These are phyloP conservation scores for Phytophthora kernoviae DNA, from an alignment of 352 stramenopile genomes.

Conservation along the genomic window DNA sequence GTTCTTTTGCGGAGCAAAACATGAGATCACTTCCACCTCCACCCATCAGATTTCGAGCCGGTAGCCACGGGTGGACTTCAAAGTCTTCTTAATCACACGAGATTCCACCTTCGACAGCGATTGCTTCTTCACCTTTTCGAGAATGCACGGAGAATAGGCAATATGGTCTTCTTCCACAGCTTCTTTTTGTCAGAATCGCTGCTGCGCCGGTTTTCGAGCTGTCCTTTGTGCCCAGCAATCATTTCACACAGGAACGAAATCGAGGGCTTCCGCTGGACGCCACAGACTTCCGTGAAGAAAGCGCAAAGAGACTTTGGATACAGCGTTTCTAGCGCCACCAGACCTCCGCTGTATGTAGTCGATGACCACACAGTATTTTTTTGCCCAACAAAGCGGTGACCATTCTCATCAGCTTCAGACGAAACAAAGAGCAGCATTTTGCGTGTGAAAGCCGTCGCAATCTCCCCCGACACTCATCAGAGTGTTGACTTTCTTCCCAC, in stretches of 20 bases:
- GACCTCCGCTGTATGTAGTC: conserved; percentile 28
- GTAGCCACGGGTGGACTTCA: conserved; percentile 50
- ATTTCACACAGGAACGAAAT: conserved; percentile 48
- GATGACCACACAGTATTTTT: conserved; percentile 54
- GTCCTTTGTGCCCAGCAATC: conserved; percentile 20
- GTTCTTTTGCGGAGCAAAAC: conserved; percentile 38
- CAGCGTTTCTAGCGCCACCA: conserved; percentile 48
- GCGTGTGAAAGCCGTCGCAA: conserved; percentile 32
- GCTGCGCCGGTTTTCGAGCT: background rate
- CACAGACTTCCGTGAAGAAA: conserved; percentile 74
- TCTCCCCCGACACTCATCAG: conserved; percentile 15
- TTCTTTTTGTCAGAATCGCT: conserved; percentile 25
- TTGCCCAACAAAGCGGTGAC: conserved; percentile 23
- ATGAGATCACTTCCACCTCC: conserved; percentile 5
- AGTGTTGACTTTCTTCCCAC: conserved; percentile 42
- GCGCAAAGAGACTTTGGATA: conserved; percentile 55
- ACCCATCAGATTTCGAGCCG: conserved; percentile 23
- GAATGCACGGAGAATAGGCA: conserved; percentile 49
- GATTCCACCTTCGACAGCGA: conserved; percentile 45
- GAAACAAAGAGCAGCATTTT: conserved; percentile 36
- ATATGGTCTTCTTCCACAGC: conserved; percentile 40
- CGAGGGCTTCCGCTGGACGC: conserved; percentile 66
- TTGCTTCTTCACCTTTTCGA: conserved; percentile 48
- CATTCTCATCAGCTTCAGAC: background rate
- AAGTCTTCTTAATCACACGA: conserved; percentile 47